Conservation (phyloP, 352 stramenopile genomes). For the Phytophthora pini region DNA sequence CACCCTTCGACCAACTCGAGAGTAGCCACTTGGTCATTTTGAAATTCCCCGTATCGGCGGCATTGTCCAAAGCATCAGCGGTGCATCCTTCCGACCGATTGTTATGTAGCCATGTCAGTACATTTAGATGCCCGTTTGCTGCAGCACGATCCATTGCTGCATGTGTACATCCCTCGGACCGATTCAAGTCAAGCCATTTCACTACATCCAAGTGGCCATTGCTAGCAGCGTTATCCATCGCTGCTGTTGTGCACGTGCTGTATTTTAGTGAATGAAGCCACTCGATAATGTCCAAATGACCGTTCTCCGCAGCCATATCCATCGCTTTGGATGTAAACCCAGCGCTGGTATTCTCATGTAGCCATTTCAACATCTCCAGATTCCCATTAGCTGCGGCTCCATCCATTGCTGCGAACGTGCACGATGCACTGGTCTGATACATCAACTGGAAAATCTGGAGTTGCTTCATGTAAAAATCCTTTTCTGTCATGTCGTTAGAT, state of each 20-base stretch:
- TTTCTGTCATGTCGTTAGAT: not conserved
- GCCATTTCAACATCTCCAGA: constrained; percentile 7
- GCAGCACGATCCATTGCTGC: not conserved
- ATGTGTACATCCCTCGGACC: not conserved
- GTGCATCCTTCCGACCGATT: not conserved
- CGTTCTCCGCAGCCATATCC: not conserved
- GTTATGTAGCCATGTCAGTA: not conserved
- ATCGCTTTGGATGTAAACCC: not conserved
- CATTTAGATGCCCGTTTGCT: not conserved
- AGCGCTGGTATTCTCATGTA: not conserved
- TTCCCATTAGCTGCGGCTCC: constrained; percentile 6
- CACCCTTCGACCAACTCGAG: too few relatives aligned
- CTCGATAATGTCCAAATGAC: not conserved
- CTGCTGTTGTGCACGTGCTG: not conserved
- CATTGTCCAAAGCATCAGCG: too few relatives aligned
- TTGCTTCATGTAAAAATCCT: not conserved
- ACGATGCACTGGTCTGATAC: not conserved
- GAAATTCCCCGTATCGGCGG: too few relatives aligned
- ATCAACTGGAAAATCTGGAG: not conserved
- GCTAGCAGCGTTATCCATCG: not conserved
- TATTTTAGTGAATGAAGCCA: not conserved
- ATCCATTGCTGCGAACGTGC: not conserved
- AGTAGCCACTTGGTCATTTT: too few relatives aligned
- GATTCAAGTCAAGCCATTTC: not conserved
- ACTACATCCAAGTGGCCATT: not conserved